Percentiles rank a stretch among this genome's conserved stretches.
Evolutionary conservation across 2,329 filamentous ascomycete genomes (phyloP).

Genomic region (Trichoderma cornu-damae): DNA sequence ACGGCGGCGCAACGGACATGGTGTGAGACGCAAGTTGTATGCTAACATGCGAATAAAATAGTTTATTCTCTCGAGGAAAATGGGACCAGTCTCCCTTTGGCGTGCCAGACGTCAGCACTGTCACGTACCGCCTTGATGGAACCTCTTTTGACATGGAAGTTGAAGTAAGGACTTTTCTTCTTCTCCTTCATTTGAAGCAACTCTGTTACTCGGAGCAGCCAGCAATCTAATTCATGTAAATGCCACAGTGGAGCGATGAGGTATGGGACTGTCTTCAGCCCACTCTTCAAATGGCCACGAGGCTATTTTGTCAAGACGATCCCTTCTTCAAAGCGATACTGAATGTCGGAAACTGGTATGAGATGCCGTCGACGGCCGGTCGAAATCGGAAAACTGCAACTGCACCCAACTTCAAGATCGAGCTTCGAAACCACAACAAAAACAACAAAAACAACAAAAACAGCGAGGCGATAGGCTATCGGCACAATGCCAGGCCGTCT

Average conservation of each 20-base stretch:
- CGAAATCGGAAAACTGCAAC: not conserved
- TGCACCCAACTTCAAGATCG: not conserved
- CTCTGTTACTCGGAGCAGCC: not conserved
- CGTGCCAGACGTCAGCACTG: not conserved
- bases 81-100: constrained; percentile 8
- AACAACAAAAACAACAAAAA: too few species aligned
- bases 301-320: constrained; percentile 23
- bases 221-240: not conserved
- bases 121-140: not conserved
- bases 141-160: not conserved
- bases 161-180: not conserved
- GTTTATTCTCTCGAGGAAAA: not conserved
- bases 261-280: constrained; percentile 30
- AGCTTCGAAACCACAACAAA: not conserved
- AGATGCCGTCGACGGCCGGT: constrained; percentile 19
- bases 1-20: too few species aligned
- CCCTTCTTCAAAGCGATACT: constrained; percentile 23
- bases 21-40: not conserved
- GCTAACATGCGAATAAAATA: not conserved
- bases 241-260: constrained; percentile 23
- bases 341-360: constrained; percentile 26
- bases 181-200: not conserved
- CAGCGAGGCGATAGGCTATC: not conserved
- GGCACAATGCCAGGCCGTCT: not conserved
- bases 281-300: constrained; percentile 26